Conservation (phyloP, 768 basidiomycete genomes). For the Basidioascus undulatus region DNA sequence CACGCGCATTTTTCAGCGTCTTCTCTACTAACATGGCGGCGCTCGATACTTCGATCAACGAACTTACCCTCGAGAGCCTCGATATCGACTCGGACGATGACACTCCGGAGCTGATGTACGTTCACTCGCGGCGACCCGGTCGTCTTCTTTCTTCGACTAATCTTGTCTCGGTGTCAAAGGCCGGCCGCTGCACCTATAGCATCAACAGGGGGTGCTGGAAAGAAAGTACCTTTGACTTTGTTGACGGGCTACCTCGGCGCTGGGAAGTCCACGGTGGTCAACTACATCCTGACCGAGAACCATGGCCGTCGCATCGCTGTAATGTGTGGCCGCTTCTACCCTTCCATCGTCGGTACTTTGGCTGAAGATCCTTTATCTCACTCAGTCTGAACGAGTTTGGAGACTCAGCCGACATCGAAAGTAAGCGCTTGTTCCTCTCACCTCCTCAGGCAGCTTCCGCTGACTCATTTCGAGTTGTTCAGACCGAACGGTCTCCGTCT, state of each 20-base stretch:
- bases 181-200: too few species aligned
- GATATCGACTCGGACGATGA: too few species aligned
- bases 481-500: slow-evolving; percentile 69
- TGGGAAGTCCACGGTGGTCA: slow-evolving; percentile 75
- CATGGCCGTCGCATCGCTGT: slow-evolving; percentile 94
- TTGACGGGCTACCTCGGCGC: slow-evolving; percentile 78
- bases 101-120: too few species aligned
- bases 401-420: slow-evolving; percentile 88
- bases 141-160: too few species aligned
- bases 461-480: neutral
- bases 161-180: too few species aligned
- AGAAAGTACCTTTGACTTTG: slow-evolving; percentile 58
- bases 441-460: neutral
- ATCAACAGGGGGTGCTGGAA: too few species aligned
- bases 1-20: too few species aligned
- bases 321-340: slow-evolving; percentile 16
- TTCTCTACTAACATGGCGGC: too few species aligned
- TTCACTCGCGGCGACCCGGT: too few species aligned
- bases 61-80: too few species aligned
- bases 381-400: slow-evolving; percentile 37
- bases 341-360: neutral
- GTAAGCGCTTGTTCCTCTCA: slow-evolving; percentile 21
- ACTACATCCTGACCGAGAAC: slow-evolving; percentile 64
- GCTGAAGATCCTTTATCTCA: slow-evolving; percentile 8
- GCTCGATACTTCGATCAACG: too few species aligned